Conservation (phyloP, 1,139 yeast genomes). For the Entelexis sorbosivorans region DNA sequence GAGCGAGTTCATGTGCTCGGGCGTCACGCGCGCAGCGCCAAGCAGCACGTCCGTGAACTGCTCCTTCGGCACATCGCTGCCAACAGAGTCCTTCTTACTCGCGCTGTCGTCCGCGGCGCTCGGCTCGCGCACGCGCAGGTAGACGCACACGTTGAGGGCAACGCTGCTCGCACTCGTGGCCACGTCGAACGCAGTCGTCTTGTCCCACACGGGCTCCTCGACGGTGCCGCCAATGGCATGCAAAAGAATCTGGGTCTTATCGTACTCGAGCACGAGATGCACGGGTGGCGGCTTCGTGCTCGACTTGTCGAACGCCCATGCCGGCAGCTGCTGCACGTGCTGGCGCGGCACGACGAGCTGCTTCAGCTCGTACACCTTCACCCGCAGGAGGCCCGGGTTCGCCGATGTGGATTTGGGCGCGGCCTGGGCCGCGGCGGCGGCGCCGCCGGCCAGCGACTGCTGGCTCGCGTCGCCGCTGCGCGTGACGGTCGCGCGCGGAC, state of each 20-base stretch:
- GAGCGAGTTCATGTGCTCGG: constrained; percentile 25
- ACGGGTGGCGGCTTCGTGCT: constrained; percentile 30
- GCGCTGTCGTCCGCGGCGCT: constrained; percentile 3
- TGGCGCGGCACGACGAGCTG: constrained; percentile 17
- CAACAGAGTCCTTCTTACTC: not conserved
- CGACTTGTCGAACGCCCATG: constrained; percentile 22
- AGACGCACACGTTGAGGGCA: constrained; percentile 55
- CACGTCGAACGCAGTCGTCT: constrained; percentile 84
- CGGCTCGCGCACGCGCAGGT: constrained; percentile 47
- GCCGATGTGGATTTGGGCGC: constrained; percentile 12
- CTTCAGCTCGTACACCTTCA: constrained; percentile 22
- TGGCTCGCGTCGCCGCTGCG: not conserved
- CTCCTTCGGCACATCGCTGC: not conserved
- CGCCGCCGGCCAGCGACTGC: not conserved
- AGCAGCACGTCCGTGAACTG: constrained; percentile 33
- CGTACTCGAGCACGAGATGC: constrained; percentile 37
- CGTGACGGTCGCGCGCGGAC: constrained; percentile 6
- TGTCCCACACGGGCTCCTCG: constrained; percentile 62
- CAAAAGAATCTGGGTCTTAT: constrained; percentile 61
- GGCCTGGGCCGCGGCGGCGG: constrained; percentile 4
- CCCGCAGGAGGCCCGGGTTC: constrained; percentile 23
- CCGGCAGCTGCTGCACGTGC: constrained; percentile 16
- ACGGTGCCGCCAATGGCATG: constrained; percentile 69
- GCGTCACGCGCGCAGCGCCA: constrained; percentile 31
- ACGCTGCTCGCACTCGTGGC: constrained; percentile 41